These are phyloP conservation scores for Sugiyamaella sp. DNA, from an alignment of 1,139 yeast species.

Conservation along the genomic window DNA sequence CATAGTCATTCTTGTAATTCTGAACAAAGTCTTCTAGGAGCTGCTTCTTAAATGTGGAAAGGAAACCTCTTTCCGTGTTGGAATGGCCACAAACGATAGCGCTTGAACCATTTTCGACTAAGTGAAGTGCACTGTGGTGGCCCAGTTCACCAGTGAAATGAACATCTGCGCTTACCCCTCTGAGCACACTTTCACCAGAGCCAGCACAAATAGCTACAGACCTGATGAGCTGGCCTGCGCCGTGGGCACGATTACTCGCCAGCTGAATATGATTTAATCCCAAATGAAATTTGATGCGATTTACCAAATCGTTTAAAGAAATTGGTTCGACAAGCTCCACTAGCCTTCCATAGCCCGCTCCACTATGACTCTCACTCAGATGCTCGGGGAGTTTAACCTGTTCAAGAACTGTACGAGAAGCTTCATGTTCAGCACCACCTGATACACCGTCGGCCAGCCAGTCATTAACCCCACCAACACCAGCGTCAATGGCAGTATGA, in stretches of 20 bases:
- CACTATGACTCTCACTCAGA: conserved; percentile 44
- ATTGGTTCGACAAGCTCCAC: conserved; percentile 54
- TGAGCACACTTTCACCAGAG: conserved; percentile 76
- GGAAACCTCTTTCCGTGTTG: conserved; percentile 88
- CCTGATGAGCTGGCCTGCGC: conserved; percentile 35
- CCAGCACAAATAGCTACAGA: conserved; percentile 93
- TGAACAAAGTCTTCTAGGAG: conserved; percentile 48
- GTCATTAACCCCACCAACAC: conserved; percentile 88
- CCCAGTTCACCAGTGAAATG: conserved; percentile 90
- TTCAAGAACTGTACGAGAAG: conserved; percentile 30
- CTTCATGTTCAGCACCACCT: conserved; percentile 36
- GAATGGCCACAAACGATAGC: conserved; percentile 85
- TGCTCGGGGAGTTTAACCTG: conserved; percentile 24
- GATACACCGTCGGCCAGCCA: conserved; percentile 74
- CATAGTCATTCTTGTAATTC: conserved; percentile 39
- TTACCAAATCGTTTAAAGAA: conserved; percentile 51
- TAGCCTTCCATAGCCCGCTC: conserved; percentile 84
- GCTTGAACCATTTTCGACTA: conserved; percentile 71
- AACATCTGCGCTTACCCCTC: conserved; percentile 70
- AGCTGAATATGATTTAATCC: conserved; percentile 64
- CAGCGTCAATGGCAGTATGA: conserved; percentile 96
- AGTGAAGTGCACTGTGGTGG: conserved; percentile 82
- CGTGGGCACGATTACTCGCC: conserved; percentile 50
- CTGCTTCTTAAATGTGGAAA: conserved; percentile 55
- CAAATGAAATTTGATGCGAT: conserved; percentile 57